Evolutionary conservation across 2,329 filamentous ascomycete species (phyloP).

Genomic region (Phialocephala subalpina): DNA sequence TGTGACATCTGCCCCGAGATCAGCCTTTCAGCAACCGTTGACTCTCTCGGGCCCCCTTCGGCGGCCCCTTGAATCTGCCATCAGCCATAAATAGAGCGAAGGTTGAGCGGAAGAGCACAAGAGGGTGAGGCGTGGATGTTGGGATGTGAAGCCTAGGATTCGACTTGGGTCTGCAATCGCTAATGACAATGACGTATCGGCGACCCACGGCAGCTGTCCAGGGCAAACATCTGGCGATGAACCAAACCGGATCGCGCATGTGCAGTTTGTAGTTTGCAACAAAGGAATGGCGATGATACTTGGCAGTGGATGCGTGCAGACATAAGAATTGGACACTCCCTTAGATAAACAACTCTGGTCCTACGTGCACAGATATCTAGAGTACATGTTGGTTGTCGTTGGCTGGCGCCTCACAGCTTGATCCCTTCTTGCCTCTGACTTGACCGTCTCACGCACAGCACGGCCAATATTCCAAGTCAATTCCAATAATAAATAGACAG

Average conservation of each 20-base stretch:
- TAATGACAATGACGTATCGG: conserved; percentile 3
- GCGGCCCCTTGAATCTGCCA: conserved; percentile 12
- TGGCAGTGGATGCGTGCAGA: conserved; percentile 8
- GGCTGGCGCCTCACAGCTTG: conserved; percentile 8
- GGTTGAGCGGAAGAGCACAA: background rate
- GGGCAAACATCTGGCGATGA: background rate
- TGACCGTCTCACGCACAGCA: conserved; percentile 5
- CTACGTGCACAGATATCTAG: background rate
- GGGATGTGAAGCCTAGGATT: background rate
- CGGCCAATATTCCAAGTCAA: conserved; percentile 8
- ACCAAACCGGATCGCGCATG: background rate
- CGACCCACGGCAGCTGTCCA: background rate
- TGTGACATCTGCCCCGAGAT: conserved; percentile 11
- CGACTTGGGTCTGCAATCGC: background rate
- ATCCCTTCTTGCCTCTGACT: conserved; percentile 5
- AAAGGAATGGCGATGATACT: conserved; percentile 2
- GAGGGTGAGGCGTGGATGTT: background rate
- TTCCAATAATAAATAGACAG: conserved; percentile 10
- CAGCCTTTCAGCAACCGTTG: conserved; percentile 1
- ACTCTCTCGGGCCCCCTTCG: background rate
- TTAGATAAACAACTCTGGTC: conserved; percentile 2
- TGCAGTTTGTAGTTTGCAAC: background rate
- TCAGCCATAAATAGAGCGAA: conserved; percentile 9
- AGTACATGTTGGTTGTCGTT: conserved; percentile 1
- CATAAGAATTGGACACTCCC: background rate